These are phyloP conservation scores for Phytophthora pini DNA, from an alignment of 352 stramenopile species.

Conservation along the genomic window DNA sequence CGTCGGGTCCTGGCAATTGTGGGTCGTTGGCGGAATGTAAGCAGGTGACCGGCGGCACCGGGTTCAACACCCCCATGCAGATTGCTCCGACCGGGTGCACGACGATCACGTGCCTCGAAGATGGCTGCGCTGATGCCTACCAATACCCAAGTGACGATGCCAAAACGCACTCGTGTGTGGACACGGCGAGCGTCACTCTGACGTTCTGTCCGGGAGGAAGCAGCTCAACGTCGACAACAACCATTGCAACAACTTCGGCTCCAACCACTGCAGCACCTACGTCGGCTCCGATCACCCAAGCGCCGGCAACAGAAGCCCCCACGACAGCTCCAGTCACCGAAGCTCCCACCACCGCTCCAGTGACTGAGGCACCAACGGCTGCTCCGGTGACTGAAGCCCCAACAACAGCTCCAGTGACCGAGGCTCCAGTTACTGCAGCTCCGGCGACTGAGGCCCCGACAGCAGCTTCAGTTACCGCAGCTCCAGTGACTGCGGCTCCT, in stretches of 20 bases:
- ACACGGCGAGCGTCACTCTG: constrained; percentile 45
- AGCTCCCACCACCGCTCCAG: constrained; percentile 2
- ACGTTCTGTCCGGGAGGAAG: constrained; percentile 60
- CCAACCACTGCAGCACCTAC: constrained; percentile 13
- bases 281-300: not conserved
- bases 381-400: not conserved
- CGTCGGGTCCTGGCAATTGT: constrained; percentile 40
- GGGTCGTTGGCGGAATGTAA: constrained; percentile 49
- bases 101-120: constrained; percentile 43
- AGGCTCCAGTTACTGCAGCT: constrained; percentile 11
- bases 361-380: not conserved
- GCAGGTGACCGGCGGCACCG: constrained; percentile 43
- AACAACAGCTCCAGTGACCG: constrained; percentile 3
- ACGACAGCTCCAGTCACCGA: constrained; percentile 14
- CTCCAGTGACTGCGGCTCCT: not conserved
- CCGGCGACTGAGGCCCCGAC: constrained; percentile 7
- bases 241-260: not conserved
- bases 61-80: constrained; percentile 67
- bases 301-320: not conserved
- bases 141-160: constrained; percentile 57
- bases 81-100: constrained; percentile 52
- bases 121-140: constrained; percentile 63
- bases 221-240: constrained; percentile 22
- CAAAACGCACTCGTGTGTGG: constrained; percentile 61
- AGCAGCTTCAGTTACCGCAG: no score